Evolutionary conservation across 2,329 filamentous ascomycete genomes (phyloP), one percentile per base, ranked within the genome.

Genomic region (Rutstroemia sydowiana): DNA sequence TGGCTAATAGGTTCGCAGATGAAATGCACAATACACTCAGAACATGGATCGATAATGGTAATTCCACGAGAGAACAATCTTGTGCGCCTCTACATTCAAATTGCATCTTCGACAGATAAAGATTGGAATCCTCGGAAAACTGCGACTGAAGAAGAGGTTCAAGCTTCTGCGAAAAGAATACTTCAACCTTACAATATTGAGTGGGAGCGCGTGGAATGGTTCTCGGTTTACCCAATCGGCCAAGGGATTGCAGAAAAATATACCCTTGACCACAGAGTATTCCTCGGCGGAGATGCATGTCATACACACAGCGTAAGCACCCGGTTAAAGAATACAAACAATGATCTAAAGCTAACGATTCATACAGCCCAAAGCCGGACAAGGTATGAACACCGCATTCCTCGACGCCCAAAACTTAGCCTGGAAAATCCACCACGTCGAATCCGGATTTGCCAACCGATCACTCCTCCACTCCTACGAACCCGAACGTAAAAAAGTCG

Each of bases 391-490:
- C 63, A 86, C 85, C 0, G 85, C 84, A 3, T 88, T 89, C 70
- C 73, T 87, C 47, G 86, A 92, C 60, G 89, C 89, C 0, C 80
- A 89, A 55, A 97, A 96, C 68, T 75, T 97, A 37, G 91, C 91
- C 7, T 97, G 91, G 91, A 97, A 97, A 73, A 87, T 96, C 47
- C 91, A 95, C 66, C 83, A 87, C 32, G 92, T 96, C 9, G 90
- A 95, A 66, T 76, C 78, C 23, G 89, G 89, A 11, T 88, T 95
- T 59, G 88, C 89, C 1, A 72, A 82, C 28, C 84, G 87, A 55
- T 79, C 80, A 3, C 75, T 93, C 16, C 77, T 97, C 46, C 79
- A 83, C 56, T 93, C 91, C 0, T 97, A 96, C 67, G 88, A 96
- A 70, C 76, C 78, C 2, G 91, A 96, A 70, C 84, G 91, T 52